Percentiles rank a stretch among this genome's conserved stretches.
These are phyloP conservation scores for Bacterosira constricta DNA, from an alignment of 108 stramenopile genomes.

Conservation along the genomic window DNA sequence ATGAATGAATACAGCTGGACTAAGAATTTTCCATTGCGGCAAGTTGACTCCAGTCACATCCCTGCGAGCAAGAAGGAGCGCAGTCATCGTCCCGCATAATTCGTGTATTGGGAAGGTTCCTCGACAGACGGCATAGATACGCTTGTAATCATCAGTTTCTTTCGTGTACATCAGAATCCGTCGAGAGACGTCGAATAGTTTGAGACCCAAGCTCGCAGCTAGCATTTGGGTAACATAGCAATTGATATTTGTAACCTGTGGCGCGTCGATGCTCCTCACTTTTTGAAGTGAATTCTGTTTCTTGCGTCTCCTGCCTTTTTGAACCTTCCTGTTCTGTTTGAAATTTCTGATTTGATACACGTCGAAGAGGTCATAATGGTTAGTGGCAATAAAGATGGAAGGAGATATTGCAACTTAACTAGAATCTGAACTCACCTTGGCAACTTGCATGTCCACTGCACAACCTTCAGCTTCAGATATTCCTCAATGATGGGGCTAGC, in stretches of 20 bases:
- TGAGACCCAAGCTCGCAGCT: conserved; percentile 78
- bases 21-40: conserved; percentile 72
- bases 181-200: conserved; percentile 74
- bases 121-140: conserved; percentile 82
- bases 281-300: conserved; percentile 38
- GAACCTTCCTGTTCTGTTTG: conserved; percentile 51
- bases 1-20: conserved; percentile 86
- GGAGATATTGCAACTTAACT: no score
- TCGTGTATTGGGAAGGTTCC: conserved; percentile 95
- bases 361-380: no score
- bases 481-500: conserved; percentile 89
- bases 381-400: no score
- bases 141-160: conserved; percentile 57
- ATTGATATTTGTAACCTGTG: conserved; percentile 77
- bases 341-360: conserved; percentile 57
- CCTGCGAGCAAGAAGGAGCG: conserved; percentile 83
- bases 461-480: conserved; percentile 72
- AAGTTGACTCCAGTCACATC: conserved; percentile 82
- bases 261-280: conserved; percentile 32
- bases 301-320: conserved; percentile 50
- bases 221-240: conserved; percentile 82
- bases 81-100: conserved; percentile 93
- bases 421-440: conserved; percentile 46
- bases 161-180: conserved; percentile 91
- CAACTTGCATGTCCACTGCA: conserved; percentile 66